phyloP scores from a whole-genome alignment of 2,329 filamentous ascomycete species.

The Juglanconis sp. region DNA sequence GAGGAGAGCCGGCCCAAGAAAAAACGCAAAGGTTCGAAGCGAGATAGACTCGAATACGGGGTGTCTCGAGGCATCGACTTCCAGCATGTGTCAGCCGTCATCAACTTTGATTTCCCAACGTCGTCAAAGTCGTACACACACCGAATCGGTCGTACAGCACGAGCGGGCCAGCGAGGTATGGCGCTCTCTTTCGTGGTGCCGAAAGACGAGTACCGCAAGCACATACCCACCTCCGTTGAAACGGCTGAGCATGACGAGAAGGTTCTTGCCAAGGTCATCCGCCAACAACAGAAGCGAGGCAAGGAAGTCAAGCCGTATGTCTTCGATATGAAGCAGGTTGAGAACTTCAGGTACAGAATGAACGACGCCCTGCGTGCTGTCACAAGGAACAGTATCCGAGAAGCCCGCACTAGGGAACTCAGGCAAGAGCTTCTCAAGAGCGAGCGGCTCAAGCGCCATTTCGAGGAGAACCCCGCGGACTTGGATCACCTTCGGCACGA shows the following conservation, averaged over 20 bases:
- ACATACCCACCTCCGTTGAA: slow-evolving; percentile 77
- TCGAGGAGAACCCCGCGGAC: slow-evolving; percentile 94
- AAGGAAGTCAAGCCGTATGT: slow-evolving; percentile 85
- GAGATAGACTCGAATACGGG: slow-evolving; percentile 78
- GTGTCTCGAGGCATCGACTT: slow-evolving; percentile 97
- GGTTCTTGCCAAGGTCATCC: slow-evolving; percentile 74
- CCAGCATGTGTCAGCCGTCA: slow-evolving; percentile 86
- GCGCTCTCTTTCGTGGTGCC: slow-evolving; percentile 94
- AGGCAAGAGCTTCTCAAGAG: slow-evolving; percentile 87
- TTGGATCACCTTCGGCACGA: slow-evolving; percentile 86
- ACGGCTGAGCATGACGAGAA: slow-evolving; percentile 81
- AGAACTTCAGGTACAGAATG: slow-evolving; percentile 92
- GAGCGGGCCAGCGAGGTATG: slow-evolving; percentile 89
- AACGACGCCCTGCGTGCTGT: slow-evolving; percentile 87
- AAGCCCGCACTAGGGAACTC: slow-evolving; percentile 84
- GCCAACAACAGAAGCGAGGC: slow-evolving; percentile 73
- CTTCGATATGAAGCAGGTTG: slow-evolving; percentile 92
- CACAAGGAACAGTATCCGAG: slow-evolving; percentile 83
- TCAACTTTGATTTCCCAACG: slow-evolving; percentile 94
- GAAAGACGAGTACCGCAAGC: slow-evolving; percentile 76
- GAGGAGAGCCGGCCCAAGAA: slow-evolving; percentile 52
- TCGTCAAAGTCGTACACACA: slow-evolving; percentile 94
- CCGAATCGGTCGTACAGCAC: slow-evolving; percentile 87
- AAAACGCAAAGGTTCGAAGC: slow-evolving; percentile 62
- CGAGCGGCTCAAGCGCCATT: slow-evolving; percentile 91